Base-by-base conservation (phyloP, 352 stramenopile species). In the Salisapilia sapeloensis region DNA sequence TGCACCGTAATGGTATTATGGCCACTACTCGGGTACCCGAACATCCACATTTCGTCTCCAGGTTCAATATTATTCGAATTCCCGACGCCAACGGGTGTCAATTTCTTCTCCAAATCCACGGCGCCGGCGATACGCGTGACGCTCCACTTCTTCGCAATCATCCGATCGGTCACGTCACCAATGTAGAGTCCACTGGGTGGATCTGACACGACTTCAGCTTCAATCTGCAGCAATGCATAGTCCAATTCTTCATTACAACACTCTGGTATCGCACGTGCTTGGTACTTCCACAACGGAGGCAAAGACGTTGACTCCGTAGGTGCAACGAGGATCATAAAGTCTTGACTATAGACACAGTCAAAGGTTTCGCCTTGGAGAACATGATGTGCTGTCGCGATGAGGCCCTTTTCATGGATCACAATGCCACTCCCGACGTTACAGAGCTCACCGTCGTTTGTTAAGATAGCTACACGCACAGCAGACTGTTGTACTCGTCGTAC, bases 1-100 rank as follows among this genome's bases (percentile, higher is more conserved):
- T 90, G 75, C 36, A 90, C 75, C 2, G 75, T 90, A 50, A 90
- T 90, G 15, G 75, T 90, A 44, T 90, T 90, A 55, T 90, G 75
- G 13, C 75, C 75, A 28, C 67, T 85, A 46, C 75, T 90, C 13
- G 75, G 75, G 34, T 90, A 90, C 7, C 75, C 75, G 56, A 90
- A 90, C 75, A 90, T 90, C 75, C 75, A 90, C 71, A 90, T 85
- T 37, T 90, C 75, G 40, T 90, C 75, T 16, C 75, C 75, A 10
- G 75, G 75, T 38, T 90, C 75, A 13, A 90, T 61, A 21, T 86
- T 90, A 48, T 90, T 90, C 24, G 75, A 90, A 36, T 90, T 90
- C 19, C 75, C 75, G 35, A 90, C 84, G 4, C 56, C 55, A 16
- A 90, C 70, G 6, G 75, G 70, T 0, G 75, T 70, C 2, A 90